Percentiles rank a stretch among this genome's conserved stretches.
These are phyloP conservation scores for Colletotrichum kahawae DNA, from an alignment of 2,329 filamentous ascomycete species.

Conservation along the genomic window DNA sequence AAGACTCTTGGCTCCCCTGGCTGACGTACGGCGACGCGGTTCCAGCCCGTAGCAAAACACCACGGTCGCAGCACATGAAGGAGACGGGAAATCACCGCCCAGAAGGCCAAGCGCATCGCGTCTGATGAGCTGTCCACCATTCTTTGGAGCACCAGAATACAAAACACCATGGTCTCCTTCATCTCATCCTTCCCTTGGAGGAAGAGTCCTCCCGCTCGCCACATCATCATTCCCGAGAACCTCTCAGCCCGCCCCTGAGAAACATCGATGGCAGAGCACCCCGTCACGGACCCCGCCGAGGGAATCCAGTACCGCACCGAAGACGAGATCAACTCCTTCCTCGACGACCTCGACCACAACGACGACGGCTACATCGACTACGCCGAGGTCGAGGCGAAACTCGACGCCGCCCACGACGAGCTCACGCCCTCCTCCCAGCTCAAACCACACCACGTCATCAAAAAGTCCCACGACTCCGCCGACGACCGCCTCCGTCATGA, in stretches of 20 bases:
- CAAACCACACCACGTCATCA: constrained; percentile 49
- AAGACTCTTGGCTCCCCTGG: constrained; percentile 16
- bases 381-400: constrained; percentile 54
- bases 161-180: background rate
- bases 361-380: constrained; percentile 58
- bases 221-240: background rate
- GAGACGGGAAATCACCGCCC: constrained; percentile 3
- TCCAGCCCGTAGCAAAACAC: background rate
- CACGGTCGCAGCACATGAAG: background rate
- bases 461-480: constrained; percentile 28
- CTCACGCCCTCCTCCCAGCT: constrained; percentile 46
- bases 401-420: constrained; percentile 57
- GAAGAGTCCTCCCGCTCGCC: background rate
- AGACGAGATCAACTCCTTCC: constrained; percentile 55
- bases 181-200: background rate
- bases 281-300: constrained; percentile 25
- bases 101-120: constrained; percentile 7
- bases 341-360: constrained; percentile 57
- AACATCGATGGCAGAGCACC: constrained; percentile 27
- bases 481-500: constrained; percentile 46
- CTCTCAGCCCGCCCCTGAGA: background rate
- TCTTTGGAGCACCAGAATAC: background rate
- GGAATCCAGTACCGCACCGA: constrained; percentile 43
- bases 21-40: constrained; percentile 13
- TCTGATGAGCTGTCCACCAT: background rate